Conservation (phyloP, 2,329 filamentous ascomycete species). For the Chalara sp. region DNA sequence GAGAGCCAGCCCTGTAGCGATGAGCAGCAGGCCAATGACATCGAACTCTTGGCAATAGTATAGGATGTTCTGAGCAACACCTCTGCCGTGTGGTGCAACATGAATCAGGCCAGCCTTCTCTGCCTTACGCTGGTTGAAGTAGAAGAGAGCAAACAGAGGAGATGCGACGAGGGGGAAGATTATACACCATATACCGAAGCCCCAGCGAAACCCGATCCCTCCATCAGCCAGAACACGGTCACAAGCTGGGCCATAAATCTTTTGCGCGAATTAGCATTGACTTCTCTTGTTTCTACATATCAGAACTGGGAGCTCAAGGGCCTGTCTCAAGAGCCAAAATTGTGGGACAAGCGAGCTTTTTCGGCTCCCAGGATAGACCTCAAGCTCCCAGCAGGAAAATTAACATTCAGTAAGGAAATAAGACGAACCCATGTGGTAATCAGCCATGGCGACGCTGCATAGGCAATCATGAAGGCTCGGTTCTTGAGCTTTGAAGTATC, state of each 20-base stretch:
- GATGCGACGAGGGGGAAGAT: slow-evolving; percentile 53
- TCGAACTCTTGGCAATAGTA: slow-evolving; percentile 46
- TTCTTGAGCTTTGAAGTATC: slow-evolving; percentile 60
- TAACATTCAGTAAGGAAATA: slow-evolving; percentile 46
- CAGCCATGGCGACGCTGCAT: slow-evolving; percentile 37
- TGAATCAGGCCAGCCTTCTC: slow-evolving; percentile 40
- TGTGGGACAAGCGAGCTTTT: slow-evolving; percentile 39
- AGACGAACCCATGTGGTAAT: slow-evolving; percentile 57
- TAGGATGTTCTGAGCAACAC: slow-evolving; percentile 34
- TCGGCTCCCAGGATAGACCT: too few species aligned
- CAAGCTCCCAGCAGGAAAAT: slow-evolving; percentile 39
- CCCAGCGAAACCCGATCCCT: slow-evolving; percentile 54
- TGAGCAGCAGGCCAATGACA: slow-evolving; percentile 13
- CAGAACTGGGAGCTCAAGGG: too few species aligned
- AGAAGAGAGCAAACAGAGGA: slow-evolving; percentile 50
- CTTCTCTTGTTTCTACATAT: too few species aligned
- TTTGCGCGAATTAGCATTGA: too few species aligned
- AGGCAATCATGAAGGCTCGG: slow-evolving; percentile 33
- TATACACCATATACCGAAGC: slow-evolving; percentile 59
- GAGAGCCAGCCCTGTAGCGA: slow-evolving; percentile 15
- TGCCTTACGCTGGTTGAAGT: slow-evolving; percentile 51
- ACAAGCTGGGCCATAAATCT: too few species aligned
- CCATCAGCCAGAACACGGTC: too few species aligned
- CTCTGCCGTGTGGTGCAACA: not conserved
- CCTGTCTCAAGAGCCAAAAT: slow-evolving; percentile 44